Percentiles rank a stretch among this genome's conserved stretches.
Evolutionary conservation across 208 protist genomes (phyloP).

Genomic region (Leishmania aethiopica): DNA sequence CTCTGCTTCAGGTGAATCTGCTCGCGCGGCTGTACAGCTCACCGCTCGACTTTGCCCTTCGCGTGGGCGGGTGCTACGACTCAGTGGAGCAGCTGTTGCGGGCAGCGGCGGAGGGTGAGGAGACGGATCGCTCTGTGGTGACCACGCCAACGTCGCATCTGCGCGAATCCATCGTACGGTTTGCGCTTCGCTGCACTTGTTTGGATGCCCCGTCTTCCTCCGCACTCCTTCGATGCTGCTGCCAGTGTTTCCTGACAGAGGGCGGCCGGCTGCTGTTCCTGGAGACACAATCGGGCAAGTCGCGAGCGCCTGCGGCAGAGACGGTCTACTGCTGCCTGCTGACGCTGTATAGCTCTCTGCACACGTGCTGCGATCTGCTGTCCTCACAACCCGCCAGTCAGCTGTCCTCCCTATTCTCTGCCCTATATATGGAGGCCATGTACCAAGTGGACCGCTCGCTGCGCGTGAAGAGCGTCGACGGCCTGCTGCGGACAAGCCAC

Average conservation of each 20-base stretch:
- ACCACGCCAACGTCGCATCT: neutral
- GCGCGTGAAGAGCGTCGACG: conserved; percentile 29
- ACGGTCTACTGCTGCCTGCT: conserved; percentile 63
- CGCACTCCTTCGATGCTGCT: conserved; percentile 57
- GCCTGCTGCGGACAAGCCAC: conserved; percentile 55
- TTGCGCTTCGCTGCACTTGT: conserved; percentile 24
- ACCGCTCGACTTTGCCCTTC: conserved; percentile 13
- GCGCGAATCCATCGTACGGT: conserved; percentile 15
- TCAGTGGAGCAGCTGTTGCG: conserved; percentile 21
- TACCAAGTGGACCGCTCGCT: conserved; percentile 69
- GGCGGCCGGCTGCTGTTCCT: conserved; percentile 55
- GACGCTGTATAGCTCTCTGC: conserved; percentile 65
- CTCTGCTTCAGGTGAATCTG: conserved; percentile 75
- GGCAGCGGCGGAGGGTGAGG: conserved; percentile 7
- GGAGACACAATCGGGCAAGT: conserved; percentile 46
- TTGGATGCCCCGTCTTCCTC: conserved; percentile 13
- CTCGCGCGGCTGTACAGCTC: conserved; percentile 38
- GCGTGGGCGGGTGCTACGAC: conserved; percentile 22
- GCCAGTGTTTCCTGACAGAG: conserved; percentile 74
- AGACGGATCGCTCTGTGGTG: conserved; percentile 16
- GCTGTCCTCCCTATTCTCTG: conserved; percentile 64
- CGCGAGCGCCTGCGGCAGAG: conserved; percentile 42
- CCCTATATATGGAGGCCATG: conserved; percentile 71
- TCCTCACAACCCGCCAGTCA: conserved; percentile 17
- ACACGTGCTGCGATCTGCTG: conserved; percentile 50